These are phyloP conservation scores for Rhodotorula kratochvilovae DNA, from an alignment of 768 basidiomycete species.

Conservation along the genomic window DNA sequence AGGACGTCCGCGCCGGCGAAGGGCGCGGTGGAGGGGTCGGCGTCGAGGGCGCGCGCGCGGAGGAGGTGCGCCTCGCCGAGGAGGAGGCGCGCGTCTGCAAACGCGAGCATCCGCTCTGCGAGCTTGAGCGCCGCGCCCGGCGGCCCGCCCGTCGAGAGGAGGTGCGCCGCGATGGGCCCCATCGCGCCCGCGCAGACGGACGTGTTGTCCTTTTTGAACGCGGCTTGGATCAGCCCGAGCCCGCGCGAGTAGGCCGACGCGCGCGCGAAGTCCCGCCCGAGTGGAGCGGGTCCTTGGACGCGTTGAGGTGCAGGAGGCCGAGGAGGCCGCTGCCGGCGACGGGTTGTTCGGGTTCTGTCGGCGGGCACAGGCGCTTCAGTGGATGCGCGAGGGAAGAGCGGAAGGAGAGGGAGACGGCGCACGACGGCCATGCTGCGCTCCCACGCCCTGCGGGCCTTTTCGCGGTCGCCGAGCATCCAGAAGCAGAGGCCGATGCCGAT, in stretches of 20 bases:
- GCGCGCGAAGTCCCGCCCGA: constrained; percentile 58
- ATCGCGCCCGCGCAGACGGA: constrained; percentile 73
- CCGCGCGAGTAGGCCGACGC: constrained; percentile 60
- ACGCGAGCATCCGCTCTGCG: constrained; percentile 89
- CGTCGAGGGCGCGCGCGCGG: constrained; percentile 74
- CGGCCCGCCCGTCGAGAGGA: constrained; percentile 60
- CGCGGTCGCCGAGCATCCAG: constrained; percentile 80
- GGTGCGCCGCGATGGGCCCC: constrained; percentile 67
- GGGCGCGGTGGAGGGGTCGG: constrained; percentile 55
- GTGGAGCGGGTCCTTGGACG: constrained; percentile 67
- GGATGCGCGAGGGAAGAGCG: background rate
- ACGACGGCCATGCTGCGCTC: constrained; percentile 80
- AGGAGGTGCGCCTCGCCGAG: constrained; percentile 81
- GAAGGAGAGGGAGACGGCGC: constrained; percentile 46
- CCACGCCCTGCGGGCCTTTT: constrained; percentile 83
- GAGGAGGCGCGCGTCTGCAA: constrained; percentile 78
- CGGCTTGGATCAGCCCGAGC: constrained; percentile 60
- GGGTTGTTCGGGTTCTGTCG: constrained; percentile 19
- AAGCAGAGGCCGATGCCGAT: constrained; percentile 92
- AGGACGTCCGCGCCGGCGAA: background rate
- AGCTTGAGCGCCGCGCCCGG: constrained; percentile 70
- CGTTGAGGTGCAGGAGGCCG: constrained; percentile 79
- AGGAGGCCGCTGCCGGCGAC: constrained; percentile 68
- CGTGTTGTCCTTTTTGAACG: constrained; percentile 72
- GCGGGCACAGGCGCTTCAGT: background rate